A percentile compares a stretch with the other conserved stretches of the same genome.
Evolutionary conservation across 305 asterid genomes (phyloP).

Genomic region (Coffea humblotiana): DNA sequence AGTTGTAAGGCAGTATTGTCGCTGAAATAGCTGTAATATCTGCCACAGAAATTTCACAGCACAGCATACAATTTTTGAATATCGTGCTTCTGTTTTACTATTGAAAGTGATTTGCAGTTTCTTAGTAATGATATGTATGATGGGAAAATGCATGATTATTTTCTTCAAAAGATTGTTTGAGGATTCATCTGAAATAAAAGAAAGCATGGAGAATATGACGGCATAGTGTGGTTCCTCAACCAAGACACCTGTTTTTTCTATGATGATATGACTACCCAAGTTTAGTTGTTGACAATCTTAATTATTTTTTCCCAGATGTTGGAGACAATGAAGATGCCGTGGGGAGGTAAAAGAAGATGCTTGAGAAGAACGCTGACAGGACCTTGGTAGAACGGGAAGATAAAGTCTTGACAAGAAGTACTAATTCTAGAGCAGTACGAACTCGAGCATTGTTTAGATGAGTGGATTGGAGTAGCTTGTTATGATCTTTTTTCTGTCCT

Average conservation of each 20-base stretch:
- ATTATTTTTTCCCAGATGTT: conserved; percentile 33
- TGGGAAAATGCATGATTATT: neutral
- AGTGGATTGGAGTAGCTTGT: conserved; percentile 17
- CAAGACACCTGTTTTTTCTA: too few species aligned
- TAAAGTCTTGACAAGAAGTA: conserved; percentile 5
- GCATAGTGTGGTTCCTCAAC: neutral
- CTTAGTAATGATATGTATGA: neutral
- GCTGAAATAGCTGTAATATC: neutral
- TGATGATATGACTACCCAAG: neutral
- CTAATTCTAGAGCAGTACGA: conserved; percentile 9
- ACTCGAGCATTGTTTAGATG: conserved; percentile 11
- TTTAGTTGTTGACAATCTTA: neutral
- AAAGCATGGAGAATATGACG: neutral
- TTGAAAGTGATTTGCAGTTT: neutral
- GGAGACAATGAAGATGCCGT: conserved; percentile 45
- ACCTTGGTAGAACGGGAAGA: conserved; percentile 55
- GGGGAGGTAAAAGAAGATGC: conserved; percentile 53
- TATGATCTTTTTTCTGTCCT: conserved; percentile 7
- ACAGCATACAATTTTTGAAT: neutral
- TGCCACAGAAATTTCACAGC: neutral
- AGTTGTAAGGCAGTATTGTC: neutral
- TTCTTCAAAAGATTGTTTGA: neutral
- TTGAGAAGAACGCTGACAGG: conserved; percentile 79
- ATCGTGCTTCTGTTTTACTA: neutral
- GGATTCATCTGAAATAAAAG: neutral